Evolutionary conservation across 148 eudicot genomes (phyloP).

Genomic region (Cornus controversa): DNA sequence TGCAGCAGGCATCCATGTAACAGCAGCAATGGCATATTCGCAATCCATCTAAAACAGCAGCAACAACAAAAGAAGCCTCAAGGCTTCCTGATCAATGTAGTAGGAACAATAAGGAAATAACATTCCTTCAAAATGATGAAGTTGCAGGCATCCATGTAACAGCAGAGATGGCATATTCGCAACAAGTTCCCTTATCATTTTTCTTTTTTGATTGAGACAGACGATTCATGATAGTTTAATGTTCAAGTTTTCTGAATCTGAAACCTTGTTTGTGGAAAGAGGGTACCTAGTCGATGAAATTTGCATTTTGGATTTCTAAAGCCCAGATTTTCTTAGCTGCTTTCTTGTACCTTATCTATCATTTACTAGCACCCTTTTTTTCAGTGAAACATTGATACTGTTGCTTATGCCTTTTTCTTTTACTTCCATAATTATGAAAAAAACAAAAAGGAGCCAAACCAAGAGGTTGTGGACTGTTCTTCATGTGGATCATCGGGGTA

Average conservation of each 20-base stretch:
- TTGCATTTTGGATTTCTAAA: not conserved
- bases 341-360: not conserved
- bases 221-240: too few relatives aligned
- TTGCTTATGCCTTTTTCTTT: constrained; percentile 6
- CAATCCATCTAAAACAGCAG: too few relatives aligned
- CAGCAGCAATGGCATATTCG: too few relatives aligned
- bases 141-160: too few relatives aligned
- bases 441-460: constrained; percentile 65
- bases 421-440: not conserved
- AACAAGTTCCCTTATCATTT: too few relatives aligned
- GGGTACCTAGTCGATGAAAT: not conserved
- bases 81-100: too few relatives aligned
- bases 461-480: constrained; percentile 76
- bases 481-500: constrained; percentile 87
- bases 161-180: too few relatives aligned
- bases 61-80: too few relatives aligned
- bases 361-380: not conserved
- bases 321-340: not conserved
- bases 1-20: too few relatives aligned
- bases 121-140: too few relatives aligned
- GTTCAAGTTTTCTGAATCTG: not conserved
- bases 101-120: too few relatives aligned
- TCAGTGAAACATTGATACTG: not conserved
- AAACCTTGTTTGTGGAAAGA: not conserved
- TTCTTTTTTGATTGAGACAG: too few relatives aligned